Conservation (phyloP, 2,329 filamentous ascomycete genomes). For the Hypoxylon sp. region DNA sequence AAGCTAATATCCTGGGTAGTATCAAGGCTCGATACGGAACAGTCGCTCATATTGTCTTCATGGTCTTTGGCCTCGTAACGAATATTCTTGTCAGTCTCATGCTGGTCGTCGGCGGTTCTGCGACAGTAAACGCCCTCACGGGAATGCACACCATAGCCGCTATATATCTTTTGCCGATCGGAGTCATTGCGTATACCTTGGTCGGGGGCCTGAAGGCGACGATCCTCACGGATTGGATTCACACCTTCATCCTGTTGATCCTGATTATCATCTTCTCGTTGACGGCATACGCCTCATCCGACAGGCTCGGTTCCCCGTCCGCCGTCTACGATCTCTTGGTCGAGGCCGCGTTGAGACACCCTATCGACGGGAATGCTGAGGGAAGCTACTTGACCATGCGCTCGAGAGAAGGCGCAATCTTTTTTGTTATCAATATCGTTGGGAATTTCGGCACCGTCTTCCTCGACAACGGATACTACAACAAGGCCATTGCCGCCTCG, state of each 20-base stretch:
- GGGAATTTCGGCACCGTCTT: slow-evolving; percentile 88
- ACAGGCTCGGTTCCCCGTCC: slow-evolving; percentile 74
- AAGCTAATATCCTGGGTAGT: slow-evolving; percentile 22
- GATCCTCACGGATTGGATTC: slow-evolving; percentile 85
- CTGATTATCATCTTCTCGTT: slow-evolving; percentile 88
- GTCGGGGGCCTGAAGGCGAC: slow-evolving; percentile 70
- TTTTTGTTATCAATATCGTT: slow-evolving; percentile 90
- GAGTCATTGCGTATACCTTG: slow-evolving; percentile 80
- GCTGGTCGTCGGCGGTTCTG: slow-evolving; percentile 84
- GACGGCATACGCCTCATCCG: slow-evolving; percentile 78
- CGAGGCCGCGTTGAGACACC: slow-evolving; percentile 71
- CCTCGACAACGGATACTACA: slow-evolving; percentile 88
- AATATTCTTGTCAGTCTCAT: slow-evolving; percentile 90
- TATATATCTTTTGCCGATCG: slow-evolving; percentile 82
- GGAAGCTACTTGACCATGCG: slow-evolving; percentile 90
- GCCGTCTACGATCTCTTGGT: slow-evolving; percentile 81
- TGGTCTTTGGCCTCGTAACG: slow-evolving; percentile 82
- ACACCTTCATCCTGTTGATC: slow-evolving; percentile 83
- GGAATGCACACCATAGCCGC: slow-evolving; percentile 81
- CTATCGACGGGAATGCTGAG: slow-evolving; percentile 79
- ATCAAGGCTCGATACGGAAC: slow-evolving; percentile 43
- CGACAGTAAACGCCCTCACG: slow-evolving; percentile 74
- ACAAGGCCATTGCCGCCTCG: slow-evolving; percentile 89
- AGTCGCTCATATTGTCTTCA: slow-evolving; percentile 77
- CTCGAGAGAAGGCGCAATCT: slow-evolving; percentile 81